Conservation (phyloP, 345 rosid genomes). For the Lagerstroemia speciosa region DNA sequence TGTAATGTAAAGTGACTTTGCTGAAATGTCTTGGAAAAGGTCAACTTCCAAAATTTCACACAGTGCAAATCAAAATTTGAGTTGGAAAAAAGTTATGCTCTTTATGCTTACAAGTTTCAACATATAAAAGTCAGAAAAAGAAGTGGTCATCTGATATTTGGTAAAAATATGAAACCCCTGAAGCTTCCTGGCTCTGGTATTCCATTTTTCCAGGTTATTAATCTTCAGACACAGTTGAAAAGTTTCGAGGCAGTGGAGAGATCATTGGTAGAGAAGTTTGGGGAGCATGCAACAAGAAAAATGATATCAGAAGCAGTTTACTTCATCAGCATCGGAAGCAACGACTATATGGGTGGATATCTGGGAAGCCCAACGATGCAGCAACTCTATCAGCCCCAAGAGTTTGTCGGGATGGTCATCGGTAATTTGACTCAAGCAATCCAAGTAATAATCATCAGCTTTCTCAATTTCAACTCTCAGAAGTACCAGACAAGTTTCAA, state of each 20-base stretch:
- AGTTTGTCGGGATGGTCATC: conserved; percentile 36
- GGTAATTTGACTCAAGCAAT: conserved; percentile 42
- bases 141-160: background rate
- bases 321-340: conserved; percentile 45
- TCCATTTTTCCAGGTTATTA: conserved; percentile 23
- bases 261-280: conserved; percentile 26
- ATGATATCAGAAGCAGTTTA: conserved; percentile 41
- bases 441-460: conserved; percentile 22
- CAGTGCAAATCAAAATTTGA: no score
- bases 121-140: no score
- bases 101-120: no score
- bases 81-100: no score
- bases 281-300: conserved; percentile 20
- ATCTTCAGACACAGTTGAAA: conserved; percentile 33
- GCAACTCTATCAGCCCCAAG: conserved; percentile 23
- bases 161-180: background rate
- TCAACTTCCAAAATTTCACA: no score
- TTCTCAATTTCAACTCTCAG: background rate
- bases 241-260: conserved; percentile 27
- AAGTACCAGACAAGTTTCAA: background rate
- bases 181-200: background rate
- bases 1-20: no score
- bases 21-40: no score
- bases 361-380: conserved; percentile 27
- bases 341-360: conserved; percentile 45